Evolutionary conservation across 805 yeast species (phyloP).

Genomic region (Wickerhamomyces queroliae): DNA sequence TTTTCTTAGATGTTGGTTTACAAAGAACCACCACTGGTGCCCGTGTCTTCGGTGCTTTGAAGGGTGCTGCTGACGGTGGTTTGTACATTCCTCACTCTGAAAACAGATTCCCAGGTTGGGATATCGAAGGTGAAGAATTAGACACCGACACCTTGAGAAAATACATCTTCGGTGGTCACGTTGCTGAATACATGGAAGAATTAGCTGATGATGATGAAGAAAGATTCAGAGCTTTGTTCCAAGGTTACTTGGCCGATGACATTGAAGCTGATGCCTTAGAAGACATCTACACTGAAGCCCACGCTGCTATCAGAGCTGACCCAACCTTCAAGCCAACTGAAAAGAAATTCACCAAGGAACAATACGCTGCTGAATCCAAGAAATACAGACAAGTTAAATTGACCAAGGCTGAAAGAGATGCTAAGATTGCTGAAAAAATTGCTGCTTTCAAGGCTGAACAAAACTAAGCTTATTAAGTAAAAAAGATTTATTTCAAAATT

Average conservation of each 20-base stretch:
- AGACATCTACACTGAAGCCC: constrained; percentile 93
- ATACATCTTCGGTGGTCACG: constrained; percentile 99
- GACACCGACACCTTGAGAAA: constrained; percentile 96
- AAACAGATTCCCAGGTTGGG: constrained; percentile 99
- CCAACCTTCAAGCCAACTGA: constrained; percentile 87
- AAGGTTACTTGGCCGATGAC: constrained; percentile 94
- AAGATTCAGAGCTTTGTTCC: constrained; percentile 94
- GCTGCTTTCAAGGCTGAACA: constrained; percentile 74
- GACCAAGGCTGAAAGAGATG: constrained; percentile 87
- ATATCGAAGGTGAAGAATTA: constrained; percentile 95
- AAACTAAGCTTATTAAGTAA: constrained; percentile 19
- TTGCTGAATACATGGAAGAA: constrained; percentile 99
- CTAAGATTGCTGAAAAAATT: constrained; percentile 87
- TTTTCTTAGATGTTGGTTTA: constrained; percentile 97
- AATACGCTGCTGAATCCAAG: constrained; percentile 95
- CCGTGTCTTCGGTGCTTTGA: constrained; percentile 97
- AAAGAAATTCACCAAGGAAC: constrained; percentile 93
- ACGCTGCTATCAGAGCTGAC: constrained; percentile 92
- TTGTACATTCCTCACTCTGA: constrained; percentile 98
- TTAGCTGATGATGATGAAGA: constrained; percentile 99
- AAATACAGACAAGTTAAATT: constrained; percentile 86
- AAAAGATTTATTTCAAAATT: no score
- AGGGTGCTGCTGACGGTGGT: constrained; percentile 99
- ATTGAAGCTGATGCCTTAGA: constrained; percentile 95
- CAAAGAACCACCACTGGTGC: constrained; percentile 99